These are phyloP conservation scores for Ophiocordyceps camponoti-saundersi DNA, from an alignment of 2,329 filamentous ascomycete species.

Conservation along the genomic window DNA sequence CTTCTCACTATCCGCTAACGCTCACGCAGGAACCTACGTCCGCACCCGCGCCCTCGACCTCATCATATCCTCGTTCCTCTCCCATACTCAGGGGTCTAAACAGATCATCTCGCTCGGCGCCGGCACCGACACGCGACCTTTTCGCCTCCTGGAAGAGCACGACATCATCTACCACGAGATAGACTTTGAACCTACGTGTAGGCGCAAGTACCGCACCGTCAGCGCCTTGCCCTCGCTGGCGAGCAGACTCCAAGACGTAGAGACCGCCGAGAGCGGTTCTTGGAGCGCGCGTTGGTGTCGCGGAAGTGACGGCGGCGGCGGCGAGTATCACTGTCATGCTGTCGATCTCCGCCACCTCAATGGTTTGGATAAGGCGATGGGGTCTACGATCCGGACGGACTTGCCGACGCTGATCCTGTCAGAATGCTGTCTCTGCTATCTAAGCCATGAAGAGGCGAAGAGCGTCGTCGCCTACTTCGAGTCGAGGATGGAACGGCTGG, in stretches of 20 bases:
- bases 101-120: constrained; percentile 90
- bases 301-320: constrained; percentile 17
- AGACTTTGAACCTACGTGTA: constrained; percentile 66
- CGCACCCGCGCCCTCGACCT: constrained; percentile 70
- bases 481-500: constrained; percentile 26
- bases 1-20: not conserved
- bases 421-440: constrained; percentile 90
- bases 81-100: constrained; percentile 20
- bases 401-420: constrained; percentile 76
- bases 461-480: constrained; percentile 50
- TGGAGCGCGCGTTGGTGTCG: constrained; percentile 22
- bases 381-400: constrained; percentile 24
- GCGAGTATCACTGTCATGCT: constrained; percentile 40
- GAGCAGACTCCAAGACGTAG: constrained; percentile 18
- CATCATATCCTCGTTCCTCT: constrained; percentile 58
- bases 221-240: constrained; percentile 27
- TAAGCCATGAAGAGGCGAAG: constrained; percentile 47
- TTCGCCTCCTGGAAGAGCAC: constrained; percentile 46
- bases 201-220: constrained; percentile 42
- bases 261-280: constrained; percentile 12
- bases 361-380: constrained; percentile 1
- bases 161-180: constrained; percentile 71
- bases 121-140: constrained; percentile 80
- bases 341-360: constrained; percentile 51
- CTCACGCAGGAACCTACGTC: constrained; percentile 63